Percentiles rank a stretch among this genome's conserved stretches.
These are phyloP conservation scores for Phytophthora capsici DNA, from an alignment of 352 stramenopile genomes.

Conservation along the genomic window DNA sequence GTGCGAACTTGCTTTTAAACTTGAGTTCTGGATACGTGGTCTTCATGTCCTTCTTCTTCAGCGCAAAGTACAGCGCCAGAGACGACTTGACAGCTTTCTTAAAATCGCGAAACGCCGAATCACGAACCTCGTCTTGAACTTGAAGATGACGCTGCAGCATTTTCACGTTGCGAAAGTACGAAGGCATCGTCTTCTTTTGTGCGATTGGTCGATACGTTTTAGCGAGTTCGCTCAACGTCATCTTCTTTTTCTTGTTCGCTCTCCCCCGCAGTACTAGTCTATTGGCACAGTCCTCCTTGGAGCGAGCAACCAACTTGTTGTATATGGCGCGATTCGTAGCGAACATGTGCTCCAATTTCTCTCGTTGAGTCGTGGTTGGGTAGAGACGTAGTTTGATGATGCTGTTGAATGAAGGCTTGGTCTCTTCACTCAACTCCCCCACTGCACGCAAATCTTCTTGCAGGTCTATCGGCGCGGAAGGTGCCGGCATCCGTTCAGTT, in stretches of 20 bases:
- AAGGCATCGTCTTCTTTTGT: too few relatives aligned
- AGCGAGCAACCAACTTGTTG: conserved; percentile 21
- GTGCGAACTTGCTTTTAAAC: conserved; percentile 7
- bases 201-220: conserved; percentile 14
- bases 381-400: neutral
- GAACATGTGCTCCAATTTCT: conserved; percentile 20
- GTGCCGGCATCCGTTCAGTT: too few relatives aligned
- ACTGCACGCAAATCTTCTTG: too few relatives aligned
- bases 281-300: conserved; percentile 7
- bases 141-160: neutral
- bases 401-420: too few relatives aligned
- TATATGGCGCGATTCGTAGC: conserved; percentile 22
- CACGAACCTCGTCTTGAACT: conserved; percentile 10
- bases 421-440: too few relatives aligned
- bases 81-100: conserved; percentile 21
- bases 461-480: too few relatives aligned
- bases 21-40: conserved; percentile 9
- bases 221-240: neutral
- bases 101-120: conserved; percentile 19
- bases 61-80: too few relatives aligned
- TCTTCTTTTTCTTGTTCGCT: conserved; percentile 2
- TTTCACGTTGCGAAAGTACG: conserved; percentile 21
- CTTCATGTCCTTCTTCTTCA: too few relatives aligned
- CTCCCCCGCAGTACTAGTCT: neutral
- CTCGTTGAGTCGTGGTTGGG: neutral